Base-by-base conservation (phyloP, 108 stramenopile genomes). In the Pseudonitzschia pungens region DNA sequence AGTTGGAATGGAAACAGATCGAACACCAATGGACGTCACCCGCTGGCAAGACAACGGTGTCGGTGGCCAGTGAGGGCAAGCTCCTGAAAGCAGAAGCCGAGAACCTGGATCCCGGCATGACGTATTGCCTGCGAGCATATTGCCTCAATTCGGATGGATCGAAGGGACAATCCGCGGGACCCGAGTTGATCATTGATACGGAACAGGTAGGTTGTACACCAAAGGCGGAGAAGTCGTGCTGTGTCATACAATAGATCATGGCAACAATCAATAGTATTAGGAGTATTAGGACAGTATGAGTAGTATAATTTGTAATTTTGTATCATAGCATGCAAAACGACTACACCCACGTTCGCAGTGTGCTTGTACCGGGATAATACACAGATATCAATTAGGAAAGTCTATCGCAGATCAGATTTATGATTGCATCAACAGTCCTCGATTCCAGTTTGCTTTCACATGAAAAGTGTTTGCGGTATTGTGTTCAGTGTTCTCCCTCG, bases 131-230 rank as follows among this genome's bases (percentile, higher is more conserved):
- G 8, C 81, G 86, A 68, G 52, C 81, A 40, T 54, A 63, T 9
- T 74, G 72, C 44, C n/a, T 71, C 27, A 52, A 60, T 12, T 14
- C 36, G 36, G 68, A 45, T 50, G 77, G 75, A 33, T 58, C 58
- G 14, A 67, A 74, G 60, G 82, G 85, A 12, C 45, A 48, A 18
- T 65, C 72, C 52, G 82, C 86, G 16, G 69, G 81, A 16, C 72
- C 66, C 15, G 83, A 87, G 28, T 32, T 87, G 21, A 84, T 87
- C 41, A 62, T 84, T 40, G 86, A 87, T 71, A 87, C 86, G 33
- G 86, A 87, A 74, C 83, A 84, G 74, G 83, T 87, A 1, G 83
- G 86, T 32, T 87, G 86, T 53, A 82, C 83, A n/a, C 86, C 86
- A 16, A 76, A 80, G 44, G 56, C 66, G 29, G 55, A 72, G 21